phyloP scores from a whole-genome alignment of 1,139 yeast species.

The Zygoascus hellenicus region DNA sequence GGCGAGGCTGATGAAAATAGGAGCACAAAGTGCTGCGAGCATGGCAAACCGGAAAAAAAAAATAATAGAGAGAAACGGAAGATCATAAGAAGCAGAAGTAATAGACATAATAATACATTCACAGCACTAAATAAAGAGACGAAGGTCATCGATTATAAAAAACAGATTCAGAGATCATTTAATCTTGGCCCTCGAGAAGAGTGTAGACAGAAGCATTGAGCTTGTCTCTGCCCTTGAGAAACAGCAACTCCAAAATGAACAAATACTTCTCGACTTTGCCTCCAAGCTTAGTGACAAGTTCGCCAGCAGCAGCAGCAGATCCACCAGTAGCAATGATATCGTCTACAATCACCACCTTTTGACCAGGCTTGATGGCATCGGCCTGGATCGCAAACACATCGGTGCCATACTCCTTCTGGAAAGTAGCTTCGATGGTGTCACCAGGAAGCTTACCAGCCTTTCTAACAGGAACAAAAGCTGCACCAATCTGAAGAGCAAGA shows the following conservation, averaged over 20 bases:
- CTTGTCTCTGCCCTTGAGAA: slow-evolving; percentile 88
- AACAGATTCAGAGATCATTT: neutral
- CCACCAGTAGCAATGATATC: slow-evolving; percentile 99
- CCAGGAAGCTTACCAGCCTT: slow-evolving; percentile 96
- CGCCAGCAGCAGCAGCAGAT: slow-evolving; percentile 90
- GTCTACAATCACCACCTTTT: slow-evolving; percentile 81
- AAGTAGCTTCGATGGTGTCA: slow-evolving; percentile 62
- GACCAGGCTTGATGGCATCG: slow-evolving; percentile 72
- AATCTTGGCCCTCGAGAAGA: slow-evolving; percentile 67
- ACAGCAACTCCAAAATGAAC: slow-evolving; percentile 90
- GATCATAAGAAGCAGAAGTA: no score
- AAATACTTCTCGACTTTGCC: slow-evolving; percentile 74
- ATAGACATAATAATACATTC: no score
- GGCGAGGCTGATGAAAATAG: neutral
- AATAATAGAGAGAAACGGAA: no score
- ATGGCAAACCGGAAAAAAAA: neutral
- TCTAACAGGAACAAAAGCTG: slow-evolving; percentile 92
- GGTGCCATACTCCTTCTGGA: slow-evolving; percentile 83
- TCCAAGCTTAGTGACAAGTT: slow-evolving; percentile 59
- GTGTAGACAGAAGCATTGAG: slow-evolving; percentile 83
- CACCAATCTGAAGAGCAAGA: slow-evolving; percentile 79
- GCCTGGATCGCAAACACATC: slow-evolving; percentile 87
- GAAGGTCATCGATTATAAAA: no score
- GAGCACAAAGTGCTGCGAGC: neutral
- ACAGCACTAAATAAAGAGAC: no score